Base-by-base conservation (phyloP, 345 rosid species). In the Microthlaspi erraticum region DNA sequence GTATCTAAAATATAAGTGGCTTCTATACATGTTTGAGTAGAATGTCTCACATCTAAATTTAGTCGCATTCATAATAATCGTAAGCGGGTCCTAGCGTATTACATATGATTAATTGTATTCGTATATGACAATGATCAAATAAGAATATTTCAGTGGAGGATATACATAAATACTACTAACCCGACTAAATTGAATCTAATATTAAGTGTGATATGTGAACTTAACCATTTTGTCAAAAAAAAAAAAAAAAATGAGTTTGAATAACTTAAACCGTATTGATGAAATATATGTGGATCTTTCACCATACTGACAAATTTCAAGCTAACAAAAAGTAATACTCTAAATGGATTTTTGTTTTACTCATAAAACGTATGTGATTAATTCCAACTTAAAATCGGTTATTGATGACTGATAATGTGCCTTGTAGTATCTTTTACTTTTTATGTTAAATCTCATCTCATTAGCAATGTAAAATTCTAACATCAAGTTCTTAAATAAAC, bases 51-150 rank as follows among this genome's bases (percentile, higher is more conserved):
- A 44, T 33, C 16, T 36, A 54, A 34, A 16, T 44, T 23, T 63
- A 23, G 58, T 43, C 33, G n/a, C 19, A 50, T 54, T 19, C 10
- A 20, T 33, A 20, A 42, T 51, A 32, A 71, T 44, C 50, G 42
- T 36, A 44, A 54, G 23, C 42, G 50, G 70, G 57, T 72, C 76
- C 70, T 53, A 44, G 54, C 49, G 37, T 61, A 56, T 42, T 67
- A 54, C 43, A 13, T 67, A 55, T 42, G 32, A 31, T 67, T 67
- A 43, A 18, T 34, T 33, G 46, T 49, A 5, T 50, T 33, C n/a
- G 19, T 44, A 44, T 19, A 36, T 49, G 7, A 12, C 34, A 32
- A 20, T 49, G 5, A 26, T 41, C 51, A 52, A 13, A 32, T 41
- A 54, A 55, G 11, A 5, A 26, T 26, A 26, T 26, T 1, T 26